phyloP scores from a whole-genome alignment of 2,329 filamentous ascomycete genomes.

The Pyricularia pennisetigena region DNA sequence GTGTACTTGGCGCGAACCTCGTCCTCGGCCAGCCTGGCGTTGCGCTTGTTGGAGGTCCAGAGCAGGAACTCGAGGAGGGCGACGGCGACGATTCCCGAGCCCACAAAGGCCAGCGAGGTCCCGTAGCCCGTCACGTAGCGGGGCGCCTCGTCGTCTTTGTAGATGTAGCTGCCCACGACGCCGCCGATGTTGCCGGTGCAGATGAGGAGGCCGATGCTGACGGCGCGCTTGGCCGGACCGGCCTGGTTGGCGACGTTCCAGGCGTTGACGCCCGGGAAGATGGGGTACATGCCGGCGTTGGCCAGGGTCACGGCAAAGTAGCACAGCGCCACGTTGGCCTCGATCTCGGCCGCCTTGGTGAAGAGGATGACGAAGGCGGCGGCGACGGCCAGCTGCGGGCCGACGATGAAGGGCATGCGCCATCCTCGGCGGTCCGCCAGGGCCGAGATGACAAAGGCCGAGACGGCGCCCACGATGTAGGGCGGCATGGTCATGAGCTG shows the following conservation, averaged over 20 bases:
- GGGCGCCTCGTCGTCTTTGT: constrained; percentile 21
- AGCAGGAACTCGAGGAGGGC: constrained; percentile 13
- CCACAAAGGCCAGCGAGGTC: constrained; percentile 9
- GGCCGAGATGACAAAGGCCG: constrained; percentile 18
- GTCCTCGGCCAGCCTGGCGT: constrained; percentile 12
- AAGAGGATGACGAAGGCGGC: constrained; percentile 20
- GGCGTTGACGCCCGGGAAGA: constrained; percentile 3
- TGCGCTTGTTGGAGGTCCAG: constrained; percentile 15
- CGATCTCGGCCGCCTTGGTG: constrained; percentile 3
- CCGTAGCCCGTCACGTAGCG: constrained; percentile 26
- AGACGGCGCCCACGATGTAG: constrained; percentile 18
- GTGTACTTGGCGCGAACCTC: constrained; percentile 19
- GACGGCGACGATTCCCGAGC: constrained; percentile 4
- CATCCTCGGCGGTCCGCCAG: neutral
- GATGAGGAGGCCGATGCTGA: constrained; percentile 56
- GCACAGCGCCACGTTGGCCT: neutral
- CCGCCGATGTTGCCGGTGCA: constrained; percentile 47
- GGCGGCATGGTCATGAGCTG: constrained; percentile 9
- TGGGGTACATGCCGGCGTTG: constrained; percentile 5
- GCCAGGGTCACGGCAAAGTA: constrained; percentile 4
- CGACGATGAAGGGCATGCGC: constrained; percentile 5
- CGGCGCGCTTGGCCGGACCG: constrained; percentile 12
- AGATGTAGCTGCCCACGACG: constrained; percentile 25
- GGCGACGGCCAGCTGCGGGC: constrained; percentile 10
- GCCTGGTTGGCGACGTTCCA: constrained; percentile 6